Base-by-base conservation (phyloP, 1,284 basidiomycete genomes). In the Naganishia cerealis region DNA sequence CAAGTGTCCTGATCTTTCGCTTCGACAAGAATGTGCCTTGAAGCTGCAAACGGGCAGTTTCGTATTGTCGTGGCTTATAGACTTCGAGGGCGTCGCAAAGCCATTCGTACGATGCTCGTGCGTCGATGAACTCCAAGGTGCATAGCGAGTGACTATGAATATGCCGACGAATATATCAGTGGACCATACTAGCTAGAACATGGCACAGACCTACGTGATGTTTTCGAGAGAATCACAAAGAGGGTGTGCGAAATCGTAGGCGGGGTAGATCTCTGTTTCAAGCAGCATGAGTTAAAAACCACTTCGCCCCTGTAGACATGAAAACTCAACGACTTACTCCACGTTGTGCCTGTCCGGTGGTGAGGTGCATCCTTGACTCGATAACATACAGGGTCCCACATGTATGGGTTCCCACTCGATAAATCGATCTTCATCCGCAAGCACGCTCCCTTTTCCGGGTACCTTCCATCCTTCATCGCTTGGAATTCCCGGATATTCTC, bases 381-480 rank as follows among this genome's bases (percentile, higher is more conserved):
- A 79, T 99, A 99, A 18, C 95, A 95, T 57, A 97, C 92, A 67
- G 97, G 81, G 81, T 99, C 96, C 96, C 96, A 99, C 95, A 99
- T 98, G 82, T 95, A 94, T 29, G 96, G 95, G 81, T 99, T 99
- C 13, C 91, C 90, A 70, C 92, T 91, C 63, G 87, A 85, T 46
- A 99, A 82, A 78, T 99, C 92, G 83, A 95, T 92, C 83, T 99
- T 99, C 96, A 99, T 99, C 56, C 96, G 87, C 62, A 99, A 82
- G 72, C 90, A 92, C 21, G 91, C 94, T 80, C 94, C 88, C 74
- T 94, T 93, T 53, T 94, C 92, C 66, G 87, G 84, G 81, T 95
- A 98, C 73, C 88, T 85, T 18, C 96, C 96, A 70, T 88, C 84
- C 81, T 89, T 92, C 96, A 99, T 99, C 70, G 86, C 87, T 81